Base-by-base conservation (phyloP, 306 rosid genomes). In the Herpetospermum pedunculosum region DNA sequence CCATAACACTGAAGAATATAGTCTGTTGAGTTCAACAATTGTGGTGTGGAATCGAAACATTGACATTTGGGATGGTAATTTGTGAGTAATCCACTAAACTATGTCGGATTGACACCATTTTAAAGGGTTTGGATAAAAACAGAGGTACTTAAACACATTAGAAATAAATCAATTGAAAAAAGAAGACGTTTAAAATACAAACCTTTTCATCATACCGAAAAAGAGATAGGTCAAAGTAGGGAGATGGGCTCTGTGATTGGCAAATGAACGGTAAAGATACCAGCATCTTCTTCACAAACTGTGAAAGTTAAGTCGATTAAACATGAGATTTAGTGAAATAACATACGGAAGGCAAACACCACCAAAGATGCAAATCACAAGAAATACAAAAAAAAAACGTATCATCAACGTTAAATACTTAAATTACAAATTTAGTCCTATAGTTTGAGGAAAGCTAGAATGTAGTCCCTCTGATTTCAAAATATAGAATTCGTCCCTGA, bases 201-300 rank as follows among this genome's bases (percentile, higher is more conserved):
- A 93, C 99, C 99, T 94, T 94, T 77, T 94, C 98, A 79, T 94
- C 98, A 72, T 82, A 94, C 72, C 97, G 92, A 80, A 84, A 94
- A 58, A 94, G 95, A 47, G 96, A 88, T 76, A 85, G 96, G 80
- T 94, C 99, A 80, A 94, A 94, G 81, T 94, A 94, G 10, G 98
- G 98, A 70, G 99, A 94, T 74, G 99, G 99, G 82, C 97, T 91
- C 88, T 84, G 92, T 10, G 92, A 88, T 83, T 94, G 98, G 77
- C 97, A 91, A 80, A 81, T 89, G 81, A 87, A 83, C 79, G 99
- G 99, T 70, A 94, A 79, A 38, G 92, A 84, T 53, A 84, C 85
- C 52, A 94, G 92, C 94, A 93, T 91, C 88, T 93, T 93, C 96
- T 89, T 94, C 85, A 89, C 92, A 80, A 91, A 94, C 97, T 94